Conservation (phyloP, 1,284 basidiomycete genomes). For the Sporisorium sorghi region DNA sequence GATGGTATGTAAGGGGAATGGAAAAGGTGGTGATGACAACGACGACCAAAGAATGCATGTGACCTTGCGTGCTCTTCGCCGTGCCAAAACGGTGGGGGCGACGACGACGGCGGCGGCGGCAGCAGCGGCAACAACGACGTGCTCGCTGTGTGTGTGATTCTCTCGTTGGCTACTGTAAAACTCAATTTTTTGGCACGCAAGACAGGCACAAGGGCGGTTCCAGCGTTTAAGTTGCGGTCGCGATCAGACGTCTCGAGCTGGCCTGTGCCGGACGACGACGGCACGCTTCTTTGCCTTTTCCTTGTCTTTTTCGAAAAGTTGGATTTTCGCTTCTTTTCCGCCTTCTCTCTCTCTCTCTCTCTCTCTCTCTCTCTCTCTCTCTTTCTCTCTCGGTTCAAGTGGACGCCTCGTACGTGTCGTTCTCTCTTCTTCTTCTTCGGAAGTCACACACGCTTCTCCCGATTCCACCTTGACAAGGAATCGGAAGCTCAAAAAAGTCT, state of each 20-base stretch:
- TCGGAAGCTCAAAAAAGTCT: conserved; percentile 1
- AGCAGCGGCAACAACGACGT: conserved; percentile 1
- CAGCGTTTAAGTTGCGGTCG: conserved; percentile 22
- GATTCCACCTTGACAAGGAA: neutral
- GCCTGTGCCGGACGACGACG: conserved; percentile 33
- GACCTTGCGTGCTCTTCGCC: conserved; percentile 4
- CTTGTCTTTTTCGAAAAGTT: neutral
- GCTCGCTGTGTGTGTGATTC: conserved; percentile 9
- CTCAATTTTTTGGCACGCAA: conserved; percentile 1
- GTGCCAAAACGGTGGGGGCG: conserved; percentile 8
- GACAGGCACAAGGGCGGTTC: neutral
- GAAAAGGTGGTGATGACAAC: conserved; percentile 6
- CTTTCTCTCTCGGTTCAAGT: neutral
- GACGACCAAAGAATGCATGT: conserved; percentile 7
- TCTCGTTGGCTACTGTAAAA: conserved; percentile 18
- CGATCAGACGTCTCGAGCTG: conserved; percentile 43
- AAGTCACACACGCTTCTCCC: conserved; percentile 5
- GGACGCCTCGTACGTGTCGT: conserved; percentile 5
- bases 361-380: neutral
- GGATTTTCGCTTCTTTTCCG: neutral
- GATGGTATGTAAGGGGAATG: no score
- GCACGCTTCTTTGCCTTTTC: conserved; percentile 1
- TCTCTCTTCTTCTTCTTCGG: neutral
- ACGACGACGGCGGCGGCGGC: conserved; percentile 17
- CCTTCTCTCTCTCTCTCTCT: neutral